Conservation (phyloP, 2,329 filamentous ascomycete genomes). For the Dactylella cylindrospora region DNA sequence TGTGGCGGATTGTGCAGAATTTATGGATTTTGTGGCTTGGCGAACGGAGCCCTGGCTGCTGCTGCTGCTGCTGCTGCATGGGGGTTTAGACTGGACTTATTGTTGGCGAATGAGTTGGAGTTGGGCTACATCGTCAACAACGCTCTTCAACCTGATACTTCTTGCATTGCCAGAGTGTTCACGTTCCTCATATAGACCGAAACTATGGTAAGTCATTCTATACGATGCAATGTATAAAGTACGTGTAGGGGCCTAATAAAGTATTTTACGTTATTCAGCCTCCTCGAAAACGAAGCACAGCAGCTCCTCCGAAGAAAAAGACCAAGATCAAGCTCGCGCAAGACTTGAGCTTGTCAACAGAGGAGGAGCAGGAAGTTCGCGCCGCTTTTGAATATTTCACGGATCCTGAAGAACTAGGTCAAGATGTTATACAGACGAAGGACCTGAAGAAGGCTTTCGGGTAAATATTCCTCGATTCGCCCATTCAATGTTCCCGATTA, state of each 20-base stretch:
- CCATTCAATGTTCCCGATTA: no score
- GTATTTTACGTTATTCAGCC: slow-evolving; percentile 16
- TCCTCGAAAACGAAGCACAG: slow-evolving; percentile 24
- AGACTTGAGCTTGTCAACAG: slow-evolving; percentile 27
- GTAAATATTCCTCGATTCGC: slow-evolving; percentile 62
- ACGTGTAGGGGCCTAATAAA: no score
- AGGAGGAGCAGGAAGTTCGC: slow-evolving; percentile 36
- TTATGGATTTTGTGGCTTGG: slow-evolving; percentile 11
- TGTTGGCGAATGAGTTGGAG: no score
- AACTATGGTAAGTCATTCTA: slow-evolving; percentile 4
- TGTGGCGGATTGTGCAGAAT: no score
- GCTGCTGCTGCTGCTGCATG: no score
- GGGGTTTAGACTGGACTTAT: no score
- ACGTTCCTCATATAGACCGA: neutral
- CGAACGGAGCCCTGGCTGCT: no score
- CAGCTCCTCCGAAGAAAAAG: slow-evolving; percentile 27
- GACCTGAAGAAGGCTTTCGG: slow-evolving; percentile 72
- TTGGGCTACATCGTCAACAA: no score
- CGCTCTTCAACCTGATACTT: neutral
- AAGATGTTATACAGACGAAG: slow-evolving; percentile 67
- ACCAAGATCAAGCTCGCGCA: slow-evolving; percentile 35
- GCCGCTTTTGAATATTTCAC: slow-evolving; percentile 33
- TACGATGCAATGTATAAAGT: no score
- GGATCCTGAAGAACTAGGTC: slow-evolving; percentile 59
- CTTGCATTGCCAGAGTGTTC: neutral